These are phyloP conservation scores for Thermoascus crustaceus DNA, from an alignment of 2,329 filamentous ascomycete genomes.

Conservation along the genomic window DNA sequence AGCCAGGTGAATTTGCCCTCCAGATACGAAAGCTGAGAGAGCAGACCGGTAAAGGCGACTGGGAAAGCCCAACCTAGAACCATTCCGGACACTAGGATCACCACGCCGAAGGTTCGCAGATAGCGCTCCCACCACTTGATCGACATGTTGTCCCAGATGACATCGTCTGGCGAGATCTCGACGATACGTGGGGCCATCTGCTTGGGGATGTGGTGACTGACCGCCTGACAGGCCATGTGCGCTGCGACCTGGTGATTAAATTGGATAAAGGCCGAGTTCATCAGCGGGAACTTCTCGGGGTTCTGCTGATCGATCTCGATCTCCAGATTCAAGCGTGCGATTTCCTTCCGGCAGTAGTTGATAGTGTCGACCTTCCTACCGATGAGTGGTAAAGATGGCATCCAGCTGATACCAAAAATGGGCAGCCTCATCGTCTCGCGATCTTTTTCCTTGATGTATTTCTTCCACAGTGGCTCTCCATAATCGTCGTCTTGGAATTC, in stretches of 20 bases:
- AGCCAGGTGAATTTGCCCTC: slow-evolving; percentile 62
- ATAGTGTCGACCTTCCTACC: slow-evolving; percentile 93
- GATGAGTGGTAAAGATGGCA: slow-evolving; percentile 68
- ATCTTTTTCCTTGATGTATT: slow-evolving; percentile 71
- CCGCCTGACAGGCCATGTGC: slow-evolving; percentile 93
- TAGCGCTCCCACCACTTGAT: slow-evolving; percentile 91
- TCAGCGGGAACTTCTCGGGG: slow-evolving; percentile 75
- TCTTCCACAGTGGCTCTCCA: slow-evolving; percentile 65
- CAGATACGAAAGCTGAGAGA: slow-evolving; percentile 69
- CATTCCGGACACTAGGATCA: slow-evolving; percentile 61
- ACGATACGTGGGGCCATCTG: slow-evolving; percentile 88
- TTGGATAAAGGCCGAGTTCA: slow-evolving; percentile 97
- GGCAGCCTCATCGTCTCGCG: slow-evolving; percentile 78
- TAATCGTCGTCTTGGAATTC: slow-evolving; percentile 56
- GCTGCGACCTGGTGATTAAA: slow-evolving; percentile 97
- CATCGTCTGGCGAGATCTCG: slow-evolving; percentile 88
- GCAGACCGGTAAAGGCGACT: slow-evolving; percentile 74
- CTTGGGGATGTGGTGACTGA: slow-evolving; percentile 82
- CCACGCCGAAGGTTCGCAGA: slow-evolving; percentile 58
- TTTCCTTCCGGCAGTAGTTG: slow-evolving; percentile 76
- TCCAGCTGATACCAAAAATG: slow-evolving; percentile 54
- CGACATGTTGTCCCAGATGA: slow-evolving; percentile 96
- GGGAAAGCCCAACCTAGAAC: slow-evolving; percentile 85
- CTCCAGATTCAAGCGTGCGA: slow-evolving; percentile 81
- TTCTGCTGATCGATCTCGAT: slow-evolving; percentile 85